Evolutionary conservation across 2,329 filamentous ascomycete genomes (phyloP).

Genomic region (Colletotrichum plurivorum): DNA sequence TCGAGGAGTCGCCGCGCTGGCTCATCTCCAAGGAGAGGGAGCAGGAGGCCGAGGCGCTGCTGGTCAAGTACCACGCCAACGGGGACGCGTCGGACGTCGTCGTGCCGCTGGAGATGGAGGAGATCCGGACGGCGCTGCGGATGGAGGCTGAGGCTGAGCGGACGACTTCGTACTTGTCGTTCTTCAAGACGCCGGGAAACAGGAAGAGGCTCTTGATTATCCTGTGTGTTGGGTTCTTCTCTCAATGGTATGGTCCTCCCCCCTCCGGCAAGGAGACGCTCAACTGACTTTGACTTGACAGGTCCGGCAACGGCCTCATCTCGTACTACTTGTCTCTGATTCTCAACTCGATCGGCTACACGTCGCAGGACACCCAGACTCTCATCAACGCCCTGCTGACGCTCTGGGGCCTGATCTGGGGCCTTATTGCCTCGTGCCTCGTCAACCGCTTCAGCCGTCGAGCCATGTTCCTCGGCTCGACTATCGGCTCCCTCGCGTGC

Average conservation of each 20-base stretch:
- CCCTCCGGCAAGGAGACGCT: slow-evolving; percentile 6
- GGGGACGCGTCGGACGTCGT: slow-evolving; percentile 63
- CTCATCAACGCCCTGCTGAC: slow-evolving; percentile 49
- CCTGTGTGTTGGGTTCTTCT: slow-evolving; percentile 65
- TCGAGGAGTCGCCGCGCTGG: slow-evolving; percentile 52
- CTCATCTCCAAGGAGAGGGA: slow-evolving; percentile 49
- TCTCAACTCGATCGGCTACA: slow-evolving; percentile 50
- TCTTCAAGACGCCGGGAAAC: slow-evolving; percentile 42
- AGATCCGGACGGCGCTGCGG: slow-evolving; percentile 37
- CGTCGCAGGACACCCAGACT: slow-evolving; percentile 44
- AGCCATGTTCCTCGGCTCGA: slow-evolving; percentile 49
- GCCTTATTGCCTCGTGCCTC: slow-evolving; percentile 50
- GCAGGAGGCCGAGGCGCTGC: slow-evolving; percentile 50
- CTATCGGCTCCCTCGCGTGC: slow-evolving; percentile 44
- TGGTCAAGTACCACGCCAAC: slow-evolving; percentile 64
- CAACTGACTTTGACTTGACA: slow-evolving; percentile 50
- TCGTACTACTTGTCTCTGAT: slow-evolving; percentile 56
- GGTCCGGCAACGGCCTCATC: slow-evolving; percentile 49
- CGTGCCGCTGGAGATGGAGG: slow-evolving; percentile 53
- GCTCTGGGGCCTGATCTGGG: slow-evolving; percentile 40
- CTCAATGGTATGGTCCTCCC: slow-evolving; percentile 39
- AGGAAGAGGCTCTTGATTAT: slow-evolving; percentile 60
- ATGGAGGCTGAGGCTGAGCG: slow-evolving; percentile 36
- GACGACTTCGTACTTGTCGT: slow-evolving; percentile 41
- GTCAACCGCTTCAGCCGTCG: slow-evolving; percentile 39